These are phyloP conservation scores for Trichomonascus vanleenenianus DNA, from an alignment of 805 yeast species.

Conservation along the genomic window DNA sequence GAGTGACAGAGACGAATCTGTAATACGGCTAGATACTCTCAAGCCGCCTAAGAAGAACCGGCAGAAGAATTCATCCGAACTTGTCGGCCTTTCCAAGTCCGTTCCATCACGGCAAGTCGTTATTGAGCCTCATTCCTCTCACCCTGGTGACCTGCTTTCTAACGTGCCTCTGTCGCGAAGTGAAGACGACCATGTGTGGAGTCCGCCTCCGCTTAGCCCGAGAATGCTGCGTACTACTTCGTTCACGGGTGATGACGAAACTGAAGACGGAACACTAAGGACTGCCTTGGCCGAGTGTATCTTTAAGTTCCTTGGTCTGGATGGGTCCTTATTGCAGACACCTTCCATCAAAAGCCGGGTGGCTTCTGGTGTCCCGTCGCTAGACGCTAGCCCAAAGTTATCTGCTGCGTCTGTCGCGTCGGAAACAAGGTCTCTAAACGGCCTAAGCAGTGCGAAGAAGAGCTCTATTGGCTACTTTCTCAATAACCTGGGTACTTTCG, in stretches of 20 bases:
- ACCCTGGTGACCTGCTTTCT: slow-evolving; percentile 81
- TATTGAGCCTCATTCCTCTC: slow-evolving; percentile 36
- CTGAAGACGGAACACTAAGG: slow-evolving; percentile 58
- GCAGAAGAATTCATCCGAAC: slow-evolving; percentile 7
- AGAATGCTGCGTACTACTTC: slow-evolving; percentile 19
- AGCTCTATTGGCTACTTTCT: slow-evolving; percentile 5
- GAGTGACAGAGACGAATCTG: not conserved
- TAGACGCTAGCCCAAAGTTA: slow-evolving; percentile 18
- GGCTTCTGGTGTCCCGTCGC: slow-evolving; percentile 8
- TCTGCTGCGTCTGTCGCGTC: slow-evolving; percentile 4
- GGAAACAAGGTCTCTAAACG: slow-evolving; percentile 4
- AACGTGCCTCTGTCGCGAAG: slow-evolving; percentile 50
- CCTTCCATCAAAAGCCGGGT: slow-evolving; percentile 1
- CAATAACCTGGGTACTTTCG: not conserved
- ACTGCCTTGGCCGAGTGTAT: slow-evolving; percentile 64
- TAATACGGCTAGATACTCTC: not conserved
- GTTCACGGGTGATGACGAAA: slow-evolving; percentile 58
- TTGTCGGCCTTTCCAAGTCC: not conserved
- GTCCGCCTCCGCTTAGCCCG: slow-evolving; percentile 1
- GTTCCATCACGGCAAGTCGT: slow-evolving; percentile 17
- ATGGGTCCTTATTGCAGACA: slow-evolving; percentile 22
- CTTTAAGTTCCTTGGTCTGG: slow-evolving; percentile 60
- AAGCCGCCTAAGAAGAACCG: slow-evolving; percentile 1
- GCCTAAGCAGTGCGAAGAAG: not conserved
- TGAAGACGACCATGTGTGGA: slow-evolving; percentile 7